Base-by-base conservation (phyloP, 805 yeast species). In the Candida fluviatilis region DNA sequence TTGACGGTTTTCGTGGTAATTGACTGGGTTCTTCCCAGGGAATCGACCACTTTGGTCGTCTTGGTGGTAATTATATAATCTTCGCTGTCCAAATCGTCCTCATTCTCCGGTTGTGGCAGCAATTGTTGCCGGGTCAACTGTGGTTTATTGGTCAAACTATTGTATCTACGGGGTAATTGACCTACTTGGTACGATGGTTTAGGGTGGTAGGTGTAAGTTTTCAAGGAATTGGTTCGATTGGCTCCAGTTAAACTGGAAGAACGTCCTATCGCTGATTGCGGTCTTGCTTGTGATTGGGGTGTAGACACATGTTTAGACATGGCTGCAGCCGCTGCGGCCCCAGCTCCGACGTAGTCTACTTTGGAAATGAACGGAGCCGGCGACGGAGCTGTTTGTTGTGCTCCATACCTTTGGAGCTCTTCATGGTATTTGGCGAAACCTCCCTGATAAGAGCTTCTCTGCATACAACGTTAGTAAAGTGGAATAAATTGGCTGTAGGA, bases 21-120 rank as follows among this genome's bases (percentile, higher is more conserved):
- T 3, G 67, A 60, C 35, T 48, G 59, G 2, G 68, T 61, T 42
- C 72, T 51, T 13, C 74, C 74, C 18, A 43, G 54, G 3, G 66
- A 45, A 38, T 68, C 74, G 5, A 65, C 54, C 11, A 66, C 60
- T 39, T 62, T 66, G 17, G 71, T 67, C 4, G 72, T 67, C 41
- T 64, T 66, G 21, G 72, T 66, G n/a, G 71, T 64, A 13, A 66
- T 46, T 5, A 61, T 45, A 12, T 47, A 50, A 13, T 51, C 54
- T 13, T 46, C 54, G 1, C 37, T 49, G 11, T 50, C 55, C 6
- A 25, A 31, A 27, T 46, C 48, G 15, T 42, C 43, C n/a, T 37
- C 41, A 3, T 18, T 14, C 17, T 31, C 39, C 27, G 18, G 36
- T 24, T 30, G 34, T 1, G 27, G 31, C 12, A 34, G 35, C 13